phyloP scores from a whole-genome alignment of 169 alveolate genomes.

The Besnoitia besnoiti region DNA sequence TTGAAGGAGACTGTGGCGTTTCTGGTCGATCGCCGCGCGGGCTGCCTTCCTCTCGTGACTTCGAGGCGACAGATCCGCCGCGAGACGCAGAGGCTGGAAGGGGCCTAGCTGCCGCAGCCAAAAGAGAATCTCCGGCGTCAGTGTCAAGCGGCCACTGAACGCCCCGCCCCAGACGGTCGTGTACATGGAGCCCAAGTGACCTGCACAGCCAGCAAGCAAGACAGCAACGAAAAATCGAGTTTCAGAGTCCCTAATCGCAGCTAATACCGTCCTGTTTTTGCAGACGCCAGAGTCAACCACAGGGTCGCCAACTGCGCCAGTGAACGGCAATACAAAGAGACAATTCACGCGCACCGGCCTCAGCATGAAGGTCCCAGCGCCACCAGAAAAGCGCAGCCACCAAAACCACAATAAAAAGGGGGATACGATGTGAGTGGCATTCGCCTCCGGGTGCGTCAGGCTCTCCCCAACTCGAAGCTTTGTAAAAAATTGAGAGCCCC shows the following conservation, averaged over 20 bases:
- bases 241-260: background rate
- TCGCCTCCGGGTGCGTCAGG: background rate
- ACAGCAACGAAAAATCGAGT: background rate
- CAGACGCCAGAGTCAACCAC: background rate
- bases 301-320: background rate
- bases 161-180: slow-evolving; percentile 38
- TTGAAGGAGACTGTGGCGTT: background rate
- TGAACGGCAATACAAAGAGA: background rate
- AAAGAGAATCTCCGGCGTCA: background rate
- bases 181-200: slow-evolving; percentile 27
- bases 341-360: too few species aligned
- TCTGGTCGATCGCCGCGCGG: background rate
- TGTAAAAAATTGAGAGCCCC: too few species aligned
- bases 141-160: background rate
- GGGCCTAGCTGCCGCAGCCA: slow-evolving; percentile 42
- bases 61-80: slow-evolving; percentile 6
- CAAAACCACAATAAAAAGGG: too few species aligned
- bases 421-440: too few species aligned
- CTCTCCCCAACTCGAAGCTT: background rate
- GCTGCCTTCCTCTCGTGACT: slow-evolving; percentile 6
- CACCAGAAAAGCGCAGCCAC: too few species aligned
- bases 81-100: slow-evolving; percentile 4
- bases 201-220: background rate
- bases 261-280: background rate
- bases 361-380: too few species aligned